Evolutionary conservation across 2,329 filamentous ascomycete species (phyloP), one percentile per base, ranked within the genome.

Genomic region (Gaeumannomyces sp.): DNA sequence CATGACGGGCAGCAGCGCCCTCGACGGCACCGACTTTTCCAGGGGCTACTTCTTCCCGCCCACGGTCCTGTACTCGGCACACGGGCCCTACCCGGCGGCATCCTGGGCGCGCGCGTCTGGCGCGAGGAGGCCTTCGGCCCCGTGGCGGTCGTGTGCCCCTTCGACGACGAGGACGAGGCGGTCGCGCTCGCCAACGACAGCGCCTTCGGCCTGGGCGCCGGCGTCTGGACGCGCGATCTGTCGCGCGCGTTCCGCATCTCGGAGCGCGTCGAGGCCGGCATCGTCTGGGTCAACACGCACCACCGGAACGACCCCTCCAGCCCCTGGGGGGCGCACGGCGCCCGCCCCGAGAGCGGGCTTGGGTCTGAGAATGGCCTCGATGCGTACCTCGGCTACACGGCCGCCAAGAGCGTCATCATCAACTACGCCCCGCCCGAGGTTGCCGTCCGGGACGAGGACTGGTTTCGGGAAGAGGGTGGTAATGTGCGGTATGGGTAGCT

Each of bases 61-160:
- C 0, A 96, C 93, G 0, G 84, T 97, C 2, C 82, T 97, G 31
- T 72, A 73, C 0, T 76, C 74, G 0, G 78, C 86, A 83, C 80
- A 67, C 80, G 76, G n/a, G n/a, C n/a, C n/a, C n/a, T n/a, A n/a
- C n/a, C n/a, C n/a, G n/a, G n/a, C n/a, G 85, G 85, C 71, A 81
- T 93, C 85, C 81, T 85, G 50, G 77, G 85, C 72, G 89, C 91
- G 76, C 86, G 86, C 73, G 89, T 95, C 69, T 89, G 91, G 80
- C 84, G 86, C 70, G 89, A 93, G 74, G 91, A 95, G 76, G 91
- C 92, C 66, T 95, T 95, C 75, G 91, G 91, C 27, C 91, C 91
- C 11, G 91, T 93, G 56, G 88, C 90, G 74, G 84, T 89, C 63
- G 85, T 95, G 69, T 83, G 85, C 71, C 89, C 89, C 70, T 94